These are phyloP conservation scores for Juglanconis oblonga DNA, from an alignment of 2,329 filamentous ascomycete genomes.

Conservation along the genomic window DNA sequence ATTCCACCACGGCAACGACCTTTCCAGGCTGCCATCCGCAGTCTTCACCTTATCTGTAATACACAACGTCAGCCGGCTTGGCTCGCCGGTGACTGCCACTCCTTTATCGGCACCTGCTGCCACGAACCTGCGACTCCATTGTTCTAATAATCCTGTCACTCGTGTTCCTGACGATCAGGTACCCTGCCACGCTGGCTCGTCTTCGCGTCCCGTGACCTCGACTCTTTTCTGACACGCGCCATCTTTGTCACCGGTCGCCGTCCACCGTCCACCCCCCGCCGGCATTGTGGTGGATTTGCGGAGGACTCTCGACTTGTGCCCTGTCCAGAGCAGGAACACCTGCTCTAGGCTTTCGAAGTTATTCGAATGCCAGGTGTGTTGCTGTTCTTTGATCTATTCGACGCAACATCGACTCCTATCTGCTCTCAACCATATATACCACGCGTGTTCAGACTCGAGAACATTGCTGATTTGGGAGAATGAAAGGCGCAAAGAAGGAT, in stretches of 20 bases:
- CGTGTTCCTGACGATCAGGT: slow-evolving; percentile 6
- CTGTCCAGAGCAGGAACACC: slow-evolving; percentile 17
- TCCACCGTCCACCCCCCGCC: slow-evolving; percentile 8
- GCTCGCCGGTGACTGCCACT: slow-evolving; percentile 13
- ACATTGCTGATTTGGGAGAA: slow-evolving; percentile 17
- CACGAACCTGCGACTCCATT: slow-evolving; percentile 3
- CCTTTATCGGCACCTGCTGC: slow-evolving; percentile 13
- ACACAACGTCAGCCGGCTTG: slow-evolving; percentile 15
- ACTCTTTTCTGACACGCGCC: slow-evolving; percentile 13
- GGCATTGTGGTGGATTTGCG: slow-evolving; percentile 8
- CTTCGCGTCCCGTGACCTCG: slow-evolving; percentile 12
- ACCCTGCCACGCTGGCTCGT: slow-evolving; percentile 7
- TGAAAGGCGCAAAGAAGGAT: slow-evolving; percentile 46
- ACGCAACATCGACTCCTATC: slow-evolving; percentile 10
- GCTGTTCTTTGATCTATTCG: slow-evolving; percentile 15
- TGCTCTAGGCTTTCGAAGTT: slow-evolving; percentile 17
- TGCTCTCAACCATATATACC: background rate
- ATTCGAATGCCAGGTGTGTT: slow-evolving; percentile 20
- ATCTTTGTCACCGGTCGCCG: slow-evolving; percentile 11
- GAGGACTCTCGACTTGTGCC: slow-evolving; percentile 13
- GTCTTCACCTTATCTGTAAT: background rate
- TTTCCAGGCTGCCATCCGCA: background rate
- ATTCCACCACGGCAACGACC: background rate
- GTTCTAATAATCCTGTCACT: slow-evolving; percentile 5
- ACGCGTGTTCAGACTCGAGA: slow-evolving; percentile 3